phyloP scores from a whole-genome alignment of 768 basidiomycete species.

The Pholiota microspora region DNA sequence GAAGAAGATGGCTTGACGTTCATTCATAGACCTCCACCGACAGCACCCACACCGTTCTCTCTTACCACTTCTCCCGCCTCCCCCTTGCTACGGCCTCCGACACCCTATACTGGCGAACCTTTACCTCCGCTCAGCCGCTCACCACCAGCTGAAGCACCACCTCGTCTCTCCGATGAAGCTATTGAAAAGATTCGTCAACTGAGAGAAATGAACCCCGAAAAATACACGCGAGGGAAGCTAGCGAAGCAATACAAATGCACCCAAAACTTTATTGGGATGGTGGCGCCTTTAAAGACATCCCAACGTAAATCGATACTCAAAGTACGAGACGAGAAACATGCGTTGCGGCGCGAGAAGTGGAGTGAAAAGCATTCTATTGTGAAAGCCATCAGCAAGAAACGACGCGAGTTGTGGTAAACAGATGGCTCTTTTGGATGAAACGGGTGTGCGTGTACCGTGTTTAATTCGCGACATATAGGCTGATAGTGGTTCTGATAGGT shows the following conservation, averaged over 20 bases:
- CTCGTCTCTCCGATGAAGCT: constrained; percentile 49
- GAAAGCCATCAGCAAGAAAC: constrained; percentile 62
- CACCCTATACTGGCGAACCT: constrained; percentile 22
- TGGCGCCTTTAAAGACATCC: constrained; percentile 60
- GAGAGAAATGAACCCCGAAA: constrained; percentile 52
- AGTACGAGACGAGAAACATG: constrained; percentile 46
- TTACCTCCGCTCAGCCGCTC: constrained; percentile 51
- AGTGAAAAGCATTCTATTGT: constrained; percentile 65
- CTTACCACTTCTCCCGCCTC: constrained; percentile 68
- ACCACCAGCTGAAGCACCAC: constrained; percentile 29
- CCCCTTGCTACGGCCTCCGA: constrained; percentile 55
- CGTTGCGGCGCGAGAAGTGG: constrained; percentile 54
- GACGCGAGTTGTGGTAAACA: constrained; percentile 70
- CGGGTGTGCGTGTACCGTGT: background rate
- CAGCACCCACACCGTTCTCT: constrained; percentile 70
- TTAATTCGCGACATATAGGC: background rate
- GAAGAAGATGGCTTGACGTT: constrained; percentile 65
- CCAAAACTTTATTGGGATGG: constrained; percentile 58
- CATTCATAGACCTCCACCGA: constrained; percentile 83
- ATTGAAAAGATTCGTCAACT: constrained; percentile 58
- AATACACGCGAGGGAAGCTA: constrained; percentile 63
- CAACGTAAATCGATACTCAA: constrained; percentile 41
- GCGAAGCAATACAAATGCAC: constrained; percentile 78
- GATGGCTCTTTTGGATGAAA: constrained; percentile 7
- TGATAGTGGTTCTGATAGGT: background rate